These are phyloP conservation scores for Entrophospora sp. DNA, from an alignment of 192 early-diverging fungal genomes.

Conservation along the genomic window DNA sequence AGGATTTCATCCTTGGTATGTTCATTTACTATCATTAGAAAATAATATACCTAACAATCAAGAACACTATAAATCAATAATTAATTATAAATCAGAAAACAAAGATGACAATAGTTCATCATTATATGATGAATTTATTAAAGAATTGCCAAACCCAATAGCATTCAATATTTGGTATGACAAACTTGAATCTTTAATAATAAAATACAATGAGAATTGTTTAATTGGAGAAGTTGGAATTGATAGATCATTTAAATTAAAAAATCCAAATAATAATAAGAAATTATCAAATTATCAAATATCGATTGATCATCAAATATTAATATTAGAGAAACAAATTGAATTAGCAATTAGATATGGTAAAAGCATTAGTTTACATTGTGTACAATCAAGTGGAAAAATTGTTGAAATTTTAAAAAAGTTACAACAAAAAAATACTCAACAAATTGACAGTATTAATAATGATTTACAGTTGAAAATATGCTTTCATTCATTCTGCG, in stretches of 20 bases:
- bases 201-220: slow-evolving; percentile 32
- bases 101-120: neutral
- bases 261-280: slow-evolving; percentile 33
- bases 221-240: slow-evolving; percentile 61
- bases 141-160: slow-evolving; percentile 21
- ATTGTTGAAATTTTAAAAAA: slow-evolving; percentile 21
- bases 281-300: slow-evolving; percentile 30
- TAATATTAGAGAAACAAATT: slow-evolving; percentile 57
- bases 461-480: slow-evolving; percentile 54
- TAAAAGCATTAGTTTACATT: slow-evolving; percentile 65
- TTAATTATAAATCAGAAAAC: neutral
- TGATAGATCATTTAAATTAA: slow-evolving; percentile 41
- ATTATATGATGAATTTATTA: slow-evolving; percentile 18
- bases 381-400: slow-evolving; percentile 56
- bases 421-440: slow-evolving; percentile 14
- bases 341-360: slow-evolving; percentile 55
- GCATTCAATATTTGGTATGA: slow-evolving; percentile 22
- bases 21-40: slow-evolving; percentile 7
- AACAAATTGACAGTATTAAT: slow-evolving; percentile 18
- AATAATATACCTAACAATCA: neutral
- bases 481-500: slow-evolving; percentile 82
- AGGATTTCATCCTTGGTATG: slow-evolving; percentile 21
- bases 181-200: slow-evolving; percentile 27
- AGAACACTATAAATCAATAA: slow-evolving; percentile 13
- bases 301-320: slow-evolving; percentile 38